Percentiles rank a stretch among this genome's conserved stretches.
phyloP scores from a whole-genome alignment of 441 rosid species.

The Sinapis alba region DNA sequence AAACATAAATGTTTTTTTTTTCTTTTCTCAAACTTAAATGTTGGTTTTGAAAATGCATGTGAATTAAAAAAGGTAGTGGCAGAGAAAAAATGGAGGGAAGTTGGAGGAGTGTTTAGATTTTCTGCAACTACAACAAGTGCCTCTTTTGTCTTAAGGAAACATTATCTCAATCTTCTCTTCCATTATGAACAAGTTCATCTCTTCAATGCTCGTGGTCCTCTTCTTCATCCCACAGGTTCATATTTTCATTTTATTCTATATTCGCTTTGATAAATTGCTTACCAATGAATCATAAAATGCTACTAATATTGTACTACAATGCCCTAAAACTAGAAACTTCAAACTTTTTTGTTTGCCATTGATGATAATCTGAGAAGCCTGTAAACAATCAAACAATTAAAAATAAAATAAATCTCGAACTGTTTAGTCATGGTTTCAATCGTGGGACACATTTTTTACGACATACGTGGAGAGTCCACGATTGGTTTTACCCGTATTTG shows the following conservation, averaged over 20 bases:
- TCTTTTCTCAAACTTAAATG: not conserved
- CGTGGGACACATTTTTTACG: constrained; percentile 24
- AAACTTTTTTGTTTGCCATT: not conserved
- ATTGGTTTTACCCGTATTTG: constrained; percentile 5
- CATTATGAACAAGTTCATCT: constrained; percentile 94
- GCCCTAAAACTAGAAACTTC: not conserved
- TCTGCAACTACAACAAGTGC: constrained; percentile 97
- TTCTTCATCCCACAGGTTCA: constrained; percentile 58
- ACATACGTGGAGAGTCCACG: not conserved
- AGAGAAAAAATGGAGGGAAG: constrained; percentile 99
- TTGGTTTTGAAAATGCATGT: constrained; percentile 33
- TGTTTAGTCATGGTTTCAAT: constrained; percentile 3
- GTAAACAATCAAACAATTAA: not conserved
- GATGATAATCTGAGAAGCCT: not conserved
- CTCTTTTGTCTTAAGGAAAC: constrained; percentile 90
- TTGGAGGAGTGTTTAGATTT: constrained; percentile 82
- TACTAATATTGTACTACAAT: constrained; percentile 1
- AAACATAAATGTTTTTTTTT: too few species aligned
- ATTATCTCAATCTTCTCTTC: constrained; percentile 76
- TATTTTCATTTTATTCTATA: not conserved
- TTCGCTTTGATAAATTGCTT: not conserved
- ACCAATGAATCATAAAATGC: constrained; percentile 5
- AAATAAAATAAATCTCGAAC: not conserved
- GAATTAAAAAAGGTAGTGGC: constrained; percentile 70
- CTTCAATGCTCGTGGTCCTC: constrained; percentile 71